phyloP scores from a whole-genome alignment of 345 rosid genomes.

The Combretum micranthum region DNA sequence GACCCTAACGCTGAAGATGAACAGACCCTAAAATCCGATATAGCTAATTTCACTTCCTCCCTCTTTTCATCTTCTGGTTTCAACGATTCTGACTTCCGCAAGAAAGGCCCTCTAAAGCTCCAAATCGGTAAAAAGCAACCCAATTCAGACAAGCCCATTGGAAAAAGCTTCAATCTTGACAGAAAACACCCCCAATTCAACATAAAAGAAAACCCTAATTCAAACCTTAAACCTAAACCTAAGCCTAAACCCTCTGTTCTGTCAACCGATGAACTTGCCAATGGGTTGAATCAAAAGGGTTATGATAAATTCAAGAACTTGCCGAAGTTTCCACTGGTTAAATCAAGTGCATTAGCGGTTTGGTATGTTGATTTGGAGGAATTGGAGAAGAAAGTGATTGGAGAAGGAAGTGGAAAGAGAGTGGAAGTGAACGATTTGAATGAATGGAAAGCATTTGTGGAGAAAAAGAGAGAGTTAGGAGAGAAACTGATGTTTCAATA shows the following conservation, averaged over 20 bases:
- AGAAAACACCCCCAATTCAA: neutral
- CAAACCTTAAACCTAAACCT: conserved; percentile 9
- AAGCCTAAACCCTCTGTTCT: conserved; percentile 55
- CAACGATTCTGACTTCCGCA: conserved; percentile 68
- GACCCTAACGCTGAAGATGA: conserved; percentile 14
- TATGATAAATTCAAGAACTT: conserved; percentile 45
- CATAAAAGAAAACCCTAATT: neutral
- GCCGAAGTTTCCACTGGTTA: conserved; percentile 68
- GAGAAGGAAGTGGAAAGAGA: conserved; percentile 22
- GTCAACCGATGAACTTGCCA: conserved; percentile 31
- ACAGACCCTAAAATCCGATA: conserved; percentile 46
- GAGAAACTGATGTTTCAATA: conserved; percentile 86
- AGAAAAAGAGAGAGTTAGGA: conserved; percentile 63
- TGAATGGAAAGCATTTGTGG: conserved; percentile 49
- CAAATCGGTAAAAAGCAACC: conserved; percentile 7
- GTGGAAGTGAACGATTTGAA: conserved; percentile 33
- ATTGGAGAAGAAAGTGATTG: conserved; percentile 67
- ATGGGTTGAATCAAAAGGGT: conserved; percentile 11
- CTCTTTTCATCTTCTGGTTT: conserved; percentile 52
- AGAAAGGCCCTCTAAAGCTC: conserved; percentile 23
- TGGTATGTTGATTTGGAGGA: conserved; percentile 78
- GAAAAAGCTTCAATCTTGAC: neutral
- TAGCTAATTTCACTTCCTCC: conserved; percentile 78
- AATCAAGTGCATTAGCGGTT: conserved; percentile 51
- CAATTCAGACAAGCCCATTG: conserved; percentile 4